phyloP scores from a whole-genome alignment of 1,284 basidiomycete species.

The Fomitopsis schrenkii region DNA sequence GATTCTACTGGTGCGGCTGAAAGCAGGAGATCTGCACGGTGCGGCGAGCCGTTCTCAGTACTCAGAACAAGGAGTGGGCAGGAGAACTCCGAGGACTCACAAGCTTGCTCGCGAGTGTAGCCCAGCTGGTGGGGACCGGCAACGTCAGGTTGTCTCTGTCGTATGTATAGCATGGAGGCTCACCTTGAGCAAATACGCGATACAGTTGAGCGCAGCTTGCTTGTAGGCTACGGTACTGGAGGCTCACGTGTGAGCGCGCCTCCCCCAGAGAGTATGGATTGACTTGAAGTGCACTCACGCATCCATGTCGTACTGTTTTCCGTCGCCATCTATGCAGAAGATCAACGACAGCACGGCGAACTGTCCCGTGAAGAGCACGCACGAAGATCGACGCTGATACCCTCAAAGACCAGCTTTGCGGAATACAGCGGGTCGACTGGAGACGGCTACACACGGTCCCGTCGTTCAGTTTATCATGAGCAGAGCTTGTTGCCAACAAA shows the following conservation, averaged over 20 bases:
- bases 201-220: conserved; percentile 74
- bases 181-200: conserved; percentile 73
- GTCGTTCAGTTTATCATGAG: too few species aligned
- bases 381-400: conserved; percentile 71
- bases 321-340: conserved; percentile 54
- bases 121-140: conserved; percentile 39
- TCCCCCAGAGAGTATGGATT: too few species aligned
- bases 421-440: conserved; percentile 75
- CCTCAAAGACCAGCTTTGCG: conserved; percentile 69
- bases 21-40: conserved; percentile 56
- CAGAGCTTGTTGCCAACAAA: neutral
- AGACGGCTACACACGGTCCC: conserved; percentile 45
- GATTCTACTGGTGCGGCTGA: conserved; percentile 76
- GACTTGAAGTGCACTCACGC: conserved; percentile 40
- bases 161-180: neutral
- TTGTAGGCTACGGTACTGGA: conserved; percentile 71
- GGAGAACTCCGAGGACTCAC: conserved; percentile 32
- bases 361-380: conserved; percentile 18
- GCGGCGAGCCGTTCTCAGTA: neutral
- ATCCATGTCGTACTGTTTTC: conserved; percentile 76
- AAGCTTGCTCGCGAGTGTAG: conserved; percentile 71
- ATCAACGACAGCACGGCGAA: neutral
- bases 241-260: neutral
- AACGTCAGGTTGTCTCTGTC: neutral
- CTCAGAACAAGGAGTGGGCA: neutral